Conservation (phyloP, 306 rosid genomes). For the Medicago lupulina region DNA sequence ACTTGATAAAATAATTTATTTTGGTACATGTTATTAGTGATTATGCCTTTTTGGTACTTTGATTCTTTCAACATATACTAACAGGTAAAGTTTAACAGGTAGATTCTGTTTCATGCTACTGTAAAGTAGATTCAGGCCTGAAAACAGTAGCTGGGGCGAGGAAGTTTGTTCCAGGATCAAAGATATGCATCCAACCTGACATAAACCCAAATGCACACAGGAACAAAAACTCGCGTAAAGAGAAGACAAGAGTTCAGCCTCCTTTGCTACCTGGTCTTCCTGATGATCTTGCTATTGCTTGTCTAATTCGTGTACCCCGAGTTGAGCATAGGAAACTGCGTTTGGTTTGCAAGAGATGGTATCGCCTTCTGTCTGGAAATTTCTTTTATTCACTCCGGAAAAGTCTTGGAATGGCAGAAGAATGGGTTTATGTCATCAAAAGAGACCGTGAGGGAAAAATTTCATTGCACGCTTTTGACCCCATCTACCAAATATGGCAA, state of each 20-base stretch:
- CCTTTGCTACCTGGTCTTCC: slow-evolving; percentile 99
- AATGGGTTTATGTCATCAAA: slow-evolving; percentile 98
- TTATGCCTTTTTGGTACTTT: slow-evolving; percentile 23
- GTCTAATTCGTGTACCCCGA: slow-evolving; percentile 93
- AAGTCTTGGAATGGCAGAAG: slow-evolving; percentile 99
- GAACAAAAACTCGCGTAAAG: slow-evolving; percentile 77
- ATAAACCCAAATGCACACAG: slow-evolving; percentile 91
- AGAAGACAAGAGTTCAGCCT: slow-evolving; percentile 87
- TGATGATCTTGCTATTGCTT: slow-evolving; percentile 98
- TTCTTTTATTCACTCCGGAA: slow-evolving; percentile 91
- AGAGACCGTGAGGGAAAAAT: slow-evolving; percentile 95
- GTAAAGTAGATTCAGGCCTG: slow-evolving; percentile 94
- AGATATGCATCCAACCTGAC: slow-evolving; percentile 96
- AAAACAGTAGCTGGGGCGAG: slow-evolving; percentile 97
- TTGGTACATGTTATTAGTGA: slow-evolving; percentile 7
- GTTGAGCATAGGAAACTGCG: slow-evolving; percentile 93
- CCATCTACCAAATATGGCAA: slow-evolving; percentile 95
- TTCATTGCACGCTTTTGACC: slow-evolving; percentile 98
- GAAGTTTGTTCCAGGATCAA: slow-evolving; percentile 94
- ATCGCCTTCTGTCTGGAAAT: slow-evolving; percentile 88
- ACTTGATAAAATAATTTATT: neutral
- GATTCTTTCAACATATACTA: slow-evolving; percentile 42
- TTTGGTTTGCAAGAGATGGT: slow-evolving; percentile 95
- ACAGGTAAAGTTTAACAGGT: slow-evolving; percentile 68
- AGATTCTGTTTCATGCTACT: slow-evolving; percentile 96